phyloP scores from a whole-genome alignment of 179 eudicot species.

The Nepenthes alata region DNA sequence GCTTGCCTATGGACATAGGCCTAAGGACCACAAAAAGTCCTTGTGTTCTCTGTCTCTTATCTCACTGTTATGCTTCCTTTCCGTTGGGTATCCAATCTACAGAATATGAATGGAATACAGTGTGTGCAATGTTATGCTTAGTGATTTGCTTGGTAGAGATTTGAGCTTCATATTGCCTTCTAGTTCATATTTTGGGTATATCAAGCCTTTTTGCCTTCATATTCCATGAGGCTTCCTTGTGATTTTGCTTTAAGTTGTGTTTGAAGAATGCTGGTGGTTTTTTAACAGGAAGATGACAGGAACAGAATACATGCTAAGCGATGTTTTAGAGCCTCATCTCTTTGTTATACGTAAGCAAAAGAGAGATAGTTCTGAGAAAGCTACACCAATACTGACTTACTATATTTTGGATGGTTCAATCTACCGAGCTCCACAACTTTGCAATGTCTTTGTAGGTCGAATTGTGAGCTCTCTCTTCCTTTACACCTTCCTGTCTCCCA shows the following conservation, averaged over 20 bases:
- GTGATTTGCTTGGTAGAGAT: not conserved
- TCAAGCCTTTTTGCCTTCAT: not conserved
- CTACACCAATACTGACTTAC: slow-evolving; percentile 74
- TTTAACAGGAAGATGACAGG: slow-evolving; percentile 80
- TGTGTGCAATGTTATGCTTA: not conserved
- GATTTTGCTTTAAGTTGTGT: not conserved
- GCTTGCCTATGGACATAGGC: too few species aligned
- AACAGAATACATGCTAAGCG: slow-evolving; percentile 56
- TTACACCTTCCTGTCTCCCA: not conserved
- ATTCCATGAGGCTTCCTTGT: not conserved
- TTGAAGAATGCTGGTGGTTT: slow-evolving; percentile 4
- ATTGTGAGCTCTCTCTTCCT: slow-evolving; percentile 36
- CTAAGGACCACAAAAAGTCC: too few species aligned
- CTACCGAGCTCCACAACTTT: slow-evolving; percentile 95
- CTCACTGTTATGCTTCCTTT: too few species aligned
- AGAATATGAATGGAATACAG: not conserved
- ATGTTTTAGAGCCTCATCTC: slow-evolving; percentile 81
- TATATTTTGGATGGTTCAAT: slow-evolving; percentile 89
- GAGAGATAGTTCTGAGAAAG: slow-evolving; percentile 91
- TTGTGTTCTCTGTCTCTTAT: too few species aligned
- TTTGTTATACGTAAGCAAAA: slow-evolving; percentile 85
- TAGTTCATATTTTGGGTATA: not conserved
- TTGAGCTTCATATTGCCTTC: too few species aligned
- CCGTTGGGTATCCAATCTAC: too few species aligned
- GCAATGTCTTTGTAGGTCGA: slow-evolving; percentile 74